These are phyloP conservation scores for Perkinsus marinus DNA, from an alignment of 169 alveolate species.

Conservation along the genomic window DNA sequence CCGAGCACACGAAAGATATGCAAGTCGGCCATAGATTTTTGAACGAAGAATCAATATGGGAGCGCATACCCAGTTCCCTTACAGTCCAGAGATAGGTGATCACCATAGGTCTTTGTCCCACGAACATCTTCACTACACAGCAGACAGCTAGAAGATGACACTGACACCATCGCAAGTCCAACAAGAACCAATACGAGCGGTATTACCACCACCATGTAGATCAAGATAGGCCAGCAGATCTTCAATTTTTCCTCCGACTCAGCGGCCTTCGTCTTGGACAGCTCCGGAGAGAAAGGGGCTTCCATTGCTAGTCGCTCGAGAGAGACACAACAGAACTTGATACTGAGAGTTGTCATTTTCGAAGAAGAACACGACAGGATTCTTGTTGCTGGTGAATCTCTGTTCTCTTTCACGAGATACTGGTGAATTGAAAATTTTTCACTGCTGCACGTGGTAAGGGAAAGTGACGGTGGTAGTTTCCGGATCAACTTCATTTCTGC, in stretches of 20 bases:
- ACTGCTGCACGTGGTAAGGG: not conserved
- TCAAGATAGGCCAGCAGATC: not conserved
- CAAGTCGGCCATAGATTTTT: too few relatives aligned
- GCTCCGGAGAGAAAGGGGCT: not conserved
- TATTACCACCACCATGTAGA: not conserved
- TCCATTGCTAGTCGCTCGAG: not conserved
- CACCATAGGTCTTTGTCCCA: not conserved
- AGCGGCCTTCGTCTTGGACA: not conserved
- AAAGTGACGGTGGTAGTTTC: not conserved
- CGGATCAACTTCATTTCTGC: not conserved
- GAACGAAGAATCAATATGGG: too few relatives aligned
- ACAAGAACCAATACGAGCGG: not conserved
- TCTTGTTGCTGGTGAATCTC: too few relatives aligned
- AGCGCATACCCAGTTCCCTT: not conserved
- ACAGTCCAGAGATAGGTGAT: not conserved
- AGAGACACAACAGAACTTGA: not conserved
- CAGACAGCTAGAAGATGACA: not conserved
- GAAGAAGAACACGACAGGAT: not conserved
- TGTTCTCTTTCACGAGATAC: too few relatives aligned
- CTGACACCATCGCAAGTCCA: not conserved
- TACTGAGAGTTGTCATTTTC: not conserved
- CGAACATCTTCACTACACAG: not conserved
- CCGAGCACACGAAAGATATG: too few relatives aligned
- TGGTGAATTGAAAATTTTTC: not conserved
- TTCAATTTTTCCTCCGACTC: not conserved